A percentile compares a stretch with the other conserved stretches of the same genome.
Conservation (phyloP, 192 early-diverging fungal genomes). For the Backusella westeae region DNA sequence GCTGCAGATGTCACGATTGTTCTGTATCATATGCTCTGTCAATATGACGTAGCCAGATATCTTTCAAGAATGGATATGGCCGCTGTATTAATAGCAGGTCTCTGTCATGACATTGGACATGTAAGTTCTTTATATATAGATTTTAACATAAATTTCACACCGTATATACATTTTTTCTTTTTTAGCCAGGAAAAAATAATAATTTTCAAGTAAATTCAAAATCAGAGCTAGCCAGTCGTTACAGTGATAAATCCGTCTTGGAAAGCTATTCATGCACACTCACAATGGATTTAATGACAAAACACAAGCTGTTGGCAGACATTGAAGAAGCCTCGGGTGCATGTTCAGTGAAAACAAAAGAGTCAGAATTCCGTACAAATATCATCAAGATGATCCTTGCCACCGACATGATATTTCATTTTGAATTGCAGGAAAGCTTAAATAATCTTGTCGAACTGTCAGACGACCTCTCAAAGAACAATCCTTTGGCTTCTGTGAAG, state of each 20-base stretch:
- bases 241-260: constrained; percentile 79
- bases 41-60: constrained; percentile 65
- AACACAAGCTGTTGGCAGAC: constrained; percentile 68
- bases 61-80: constrained; percentile 70
- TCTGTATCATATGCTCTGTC: constrained; percentile 72
- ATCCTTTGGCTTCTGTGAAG: neutral
- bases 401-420: constrained; percentile 93
- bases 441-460: constrained; percentile 38
- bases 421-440: constrained; percentile 56
- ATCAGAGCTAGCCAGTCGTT: constrained; percentile 70
- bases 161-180: neutral
- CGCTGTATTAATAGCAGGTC: constrained; percentile 73
- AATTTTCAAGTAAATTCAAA: constrained; percentile 85
- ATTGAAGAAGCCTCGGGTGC: constrained; percentile 46
- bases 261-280: constrained; percentile 84
- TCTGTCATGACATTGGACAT: constrained; percentile 90
- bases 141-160: neutral
- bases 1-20: constrained; percentile 87
- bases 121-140: constrained; percentile 41
- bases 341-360: constrained; percentile 46
- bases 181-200: constrained; percentile 88
- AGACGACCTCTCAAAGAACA: neutral
- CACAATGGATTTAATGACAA: constrained; percentile 64
- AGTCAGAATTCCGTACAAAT: constrained; percentile 37
- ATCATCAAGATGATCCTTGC: constrained; percentile 77